A percentile compares a stretch with the other conserved stretches of the same genome.
Conservation (phyloP, 495 filamentous ascomycete genomes). For the Aspergillus diversus region DNA sequence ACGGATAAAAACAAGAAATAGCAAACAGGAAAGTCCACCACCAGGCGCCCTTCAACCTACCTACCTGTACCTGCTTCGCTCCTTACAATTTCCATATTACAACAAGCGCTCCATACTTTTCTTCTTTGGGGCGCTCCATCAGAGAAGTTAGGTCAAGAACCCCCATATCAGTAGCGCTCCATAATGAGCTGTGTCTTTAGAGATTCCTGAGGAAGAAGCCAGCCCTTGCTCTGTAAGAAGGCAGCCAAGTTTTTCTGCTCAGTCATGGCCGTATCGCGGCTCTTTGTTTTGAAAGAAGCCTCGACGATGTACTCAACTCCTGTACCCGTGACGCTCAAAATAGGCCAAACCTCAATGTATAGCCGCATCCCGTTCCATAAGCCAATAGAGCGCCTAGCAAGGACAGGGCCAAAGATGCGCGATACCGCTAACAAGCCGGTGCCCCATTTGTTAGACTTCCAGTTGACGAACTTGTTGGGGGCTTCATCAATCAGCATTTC, state of each 20-base stretch:
- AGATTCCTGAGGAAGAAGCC: slow-evolving; percentile 3
- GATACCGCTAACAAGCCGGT: slow-evolving; percentile 12
- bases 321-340: slow-evolving; percentile 10
- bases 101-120: too few species aligned
- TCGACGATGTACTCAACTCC: slow-evolving; percentile 20
- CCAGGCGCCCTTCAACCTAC: too few species aligned
- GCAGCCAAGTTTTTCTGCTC: slow-evolving; percentile 13
- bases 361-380: neutral
- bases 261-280: slow-evolving; percentile 8
- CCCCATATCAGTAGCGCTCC: neutral
- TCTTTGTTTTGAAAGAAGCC: slow-evolving; percentile 22
- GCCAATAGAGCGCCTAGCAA: slow-evolving; percentile 11
- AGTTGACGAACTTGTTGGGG: slow-evolving; percentile 24
- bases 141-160: too few species aligned
- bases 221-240: slow-evolving; percentile 13
- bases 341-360: slow-evolving; percentile 15
- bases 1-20: too few species aligned
- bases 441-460: slow-evolving; percentile 20
- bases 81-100: too few species aligned
- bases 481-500: slow-evolving; percentile 21
- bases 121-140: too few species aligned
- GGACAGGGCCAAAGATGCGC: slow-evolving; percentile 22
- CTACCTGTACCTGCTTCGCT: too few species aligned
- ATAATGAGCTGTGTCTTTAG: neutral
- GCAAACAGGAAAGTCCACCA: too few species aligned